Conservation (phyloP, 2,329 filamentous ascomycete genomes). For the Rugonectria rugulosa region DNA sequence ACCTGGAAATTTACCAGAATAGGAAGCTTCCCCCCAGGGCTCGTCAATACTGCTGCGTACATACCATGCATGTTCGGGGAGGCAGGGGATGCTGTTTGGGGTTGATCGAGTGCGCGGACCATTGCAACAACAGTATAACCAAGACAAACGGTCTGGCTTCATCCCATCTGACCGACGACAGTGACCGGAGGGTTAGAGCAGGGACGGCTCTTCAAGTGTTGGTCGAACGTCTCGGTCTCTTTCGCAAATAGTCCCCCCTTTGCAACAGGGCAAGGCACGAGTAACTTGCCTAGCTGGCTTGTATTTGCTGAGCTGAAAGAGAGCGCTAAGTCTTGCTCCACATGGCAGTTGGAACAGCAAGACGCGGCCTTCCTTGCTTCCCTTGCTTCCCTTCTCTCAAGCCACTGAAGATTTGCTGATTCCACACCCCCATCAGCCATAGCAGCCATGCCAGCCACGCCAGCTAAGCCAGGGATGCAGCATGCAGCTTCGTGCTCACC, state of each 20-base stretch:
- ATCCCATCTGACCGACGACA: too few relatives aligned
- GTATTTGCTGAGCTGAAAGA: constrained; percentile 8
- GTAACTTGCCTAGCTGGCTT: constrained; percentile 1
- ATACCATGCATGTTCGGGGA: too few relatives aligned
- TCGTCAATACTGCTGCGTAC: too few relatives aligned
- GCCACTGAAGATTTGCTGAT: constrained; percentile 4
- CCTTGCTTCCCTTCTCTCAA: too few relatives aligned
- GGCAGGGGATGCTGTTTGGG: too few relatives aligned
- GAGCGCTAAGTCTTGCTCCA: constrained; percentile 14
- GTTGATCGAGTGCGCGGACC: too few relatives aligned
- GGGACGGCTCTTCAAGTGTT: too few relatives aligned
- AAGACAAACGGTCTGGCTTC: too few relatives aligned
- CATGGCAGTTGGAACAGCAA: constrained; percentile 15
- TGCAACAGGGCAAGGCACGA: neutral
- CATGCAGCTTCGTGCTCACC: constrained; percentile 14
- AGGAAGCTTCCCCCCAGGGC: constrained; percentile 22
- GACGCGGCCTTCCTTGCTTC: constrained; percentile 3
- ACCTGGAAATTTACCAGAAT: constrained; percentile 22
- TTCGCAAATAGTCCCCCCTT: constrained; percentile 8
- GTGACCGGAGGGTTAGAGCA: too few relatives aligned
- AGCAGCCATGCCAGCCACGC: too few relatives aligned
- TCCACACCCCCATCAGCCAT: constrained; percentile 1
- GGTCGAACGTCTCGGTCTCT: neutral
- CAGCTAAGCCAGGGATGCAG: constrained; percentile 23
- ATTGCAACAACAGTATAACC: too few relatives aligned